These are phyloP conservation scores for Alternaria gansuensis DNA, from an alignment of 2,329 filamentous ascomycete genomes.

Conservation along the genomic window DNA sequence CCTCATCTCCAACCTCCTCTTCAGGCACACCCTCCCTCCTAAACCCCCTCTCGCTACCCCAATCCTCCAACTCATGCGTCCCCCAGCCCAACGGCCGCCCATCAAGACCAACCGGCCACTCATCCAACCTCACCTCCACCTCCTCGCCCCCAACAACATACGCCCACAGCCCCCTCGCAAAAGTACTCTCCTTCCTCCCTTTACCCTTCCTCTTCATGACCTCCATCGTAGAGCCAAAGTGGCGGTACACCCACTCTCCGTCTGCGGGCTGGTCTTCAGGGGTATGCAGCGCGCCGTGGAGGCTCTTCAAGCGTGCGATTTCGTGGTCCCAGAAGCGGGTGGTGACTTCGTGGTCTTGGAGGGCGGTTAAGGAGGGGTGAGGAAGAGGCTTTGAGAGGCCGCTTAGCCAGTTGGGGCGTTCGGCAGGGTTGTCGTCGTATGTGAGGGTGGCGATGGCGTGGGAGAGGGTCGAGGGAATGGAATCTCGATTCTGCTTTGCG, in stretches of 20 bases:
- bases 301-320: background rate
- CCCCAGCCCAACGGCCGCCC: background rate
- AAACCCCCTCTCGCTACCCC: background rate
- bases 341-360: background rate
- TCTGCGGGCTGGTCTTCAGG: background rate
- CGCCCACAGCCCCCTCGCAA: background rate
- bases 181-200: background rate
- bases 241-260: background rate
- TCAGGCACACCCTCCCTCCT: background rate
- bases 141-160: background rate
- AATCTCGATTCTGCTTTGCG: background rate
- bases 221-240: background rate
- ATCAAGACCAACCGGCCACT: background rate
- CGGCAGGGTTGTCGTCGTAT: background rate
- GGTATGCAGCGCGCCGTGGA: background rate
- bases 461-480: background rate
- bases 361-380: background rate
- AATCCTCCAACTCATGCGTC: background rate
- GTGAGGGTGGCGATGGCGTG: background rate
- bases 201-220: background rate
- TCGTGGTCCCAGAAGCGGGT: background rate
- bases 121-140: background rate
- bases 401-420: constrained; percentile 1
- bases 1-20: background rate
- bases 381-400: background rate